Evolutionary conservation across 495 filamentous ascomycete species (phyloP).

Genomic region (Aspergillus cavernicola): DNA sequence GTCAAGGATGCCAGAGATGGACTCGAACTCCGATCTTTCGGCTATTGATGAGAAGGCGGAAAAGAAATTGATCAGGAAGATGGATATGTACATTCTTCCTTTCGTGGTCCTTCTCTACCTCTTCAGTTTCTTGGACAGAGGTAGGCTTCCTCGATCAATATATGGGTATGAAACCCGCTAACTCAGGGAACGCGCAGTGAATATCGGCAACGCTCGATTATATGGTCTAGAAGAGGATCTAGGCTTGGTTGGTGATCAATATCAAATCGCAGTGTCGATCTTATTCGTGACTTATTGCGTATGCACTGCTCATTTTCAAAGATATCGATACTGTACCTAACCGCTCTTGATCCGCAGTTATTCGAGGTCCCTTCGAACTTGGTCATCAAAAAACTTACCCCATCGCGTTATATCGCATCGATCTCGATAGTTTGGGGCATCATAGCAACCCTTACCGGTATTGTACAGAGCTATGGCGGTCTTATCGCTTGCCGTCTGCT

Average conservation of each 20-base stretch:
- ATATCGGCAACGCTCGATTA: constrained; percentile 73
- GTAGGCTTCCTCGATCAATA: constrained; percentile 20
- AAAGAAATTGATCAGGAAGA: constrained; percentile 45
- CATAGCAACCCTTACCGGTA: constrained; percentile 64
- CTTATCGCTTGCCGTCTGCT: constrained; percentile 53
- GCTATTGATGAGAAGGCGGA: constrained; percentile 42
- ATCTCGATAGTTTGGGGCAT: constrained; percentile 65
- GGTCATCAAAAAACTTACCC: constrained; percentile 74
- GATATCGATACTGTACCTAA: neutral
- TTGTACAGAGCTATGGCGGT: constrained; percentile 56
- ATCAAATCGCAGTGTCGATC: constrained; percentile 65
- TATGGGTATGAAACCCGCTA: constrained; percentile 1
- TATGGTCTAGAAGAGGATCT: constrained; percentile 68
- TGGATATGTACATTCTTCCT: constrained; percentile 59
- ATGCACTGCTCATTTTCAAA: constrained; percentile 17
- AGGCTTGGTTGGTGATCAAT: constrained; percentile 57
- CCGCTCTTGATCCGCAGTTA: constrained; percentile 19
- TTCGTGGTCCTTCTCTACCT: constrained; percentile 60
- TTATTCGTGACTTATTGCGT: constrained; percentile 69
- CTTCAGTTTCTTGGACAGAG: constrained; percentile 64
- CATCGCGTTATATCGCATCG: constrained; percentile 64
- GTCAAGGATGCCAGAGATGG: neutral
- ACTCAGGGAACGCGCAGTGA: constrained; percentile 47
- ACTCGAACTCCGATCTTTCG: constrained; percentile 16
- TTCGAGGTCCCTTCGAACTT: constrained; percentile 61